phyloP scores from a whole-genome alignment of 805 yeast species.

The Saturnispora kantuleensis region DNA sequence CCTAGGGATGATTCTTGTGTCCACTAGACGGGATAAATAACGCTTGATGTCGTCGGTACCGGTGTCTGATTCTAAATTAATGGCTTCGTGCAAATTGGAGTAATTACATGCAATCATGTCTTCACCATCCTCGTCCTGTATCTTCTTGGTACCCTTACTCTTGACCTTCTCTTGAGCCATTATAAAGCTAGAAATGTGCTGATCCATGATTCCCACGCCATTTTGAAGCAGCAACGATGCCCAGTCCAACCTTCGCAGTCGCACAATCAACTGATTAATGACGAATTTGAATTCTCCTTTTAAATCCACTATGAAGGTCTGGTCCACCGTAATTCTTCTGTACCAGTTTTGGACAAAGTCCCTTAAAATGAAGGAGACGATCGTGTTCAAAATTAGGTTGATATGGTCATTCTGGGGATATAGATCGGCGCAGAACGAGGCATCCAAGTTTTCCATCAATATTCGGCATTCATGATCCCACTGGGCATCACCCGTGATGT shows the following conservation, averaged over 20 bases:
- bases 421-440: slow-evolving; percentile 13
- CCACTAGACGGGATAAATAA: slow-evolving; percentile 38
- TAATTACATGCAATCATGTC: slow-evolving; percentile 35
- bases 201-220: slow-evolving; percentile 54
- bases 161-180: slow-evolving; percentile 31
- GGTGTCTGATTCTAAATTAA: slow-evolving; percentile 29
- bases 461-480: slow-evolving; percentile 24
- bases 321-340: slow-evolving; percentile 31
- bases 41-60: slow-evolving; percentile 35
- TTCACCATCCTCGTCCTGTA: slow-evolving; percentile 27
- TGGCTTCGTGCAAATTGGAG: slow-evolving; percentile 48
- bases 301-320: slow-evolving; percentile 33
- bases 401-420: slow-evolving; percentile 42
- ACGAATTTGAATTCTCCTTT: slow-evolving; percentile 35
- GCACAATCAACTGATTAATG: slow-evolving; percentile 31
- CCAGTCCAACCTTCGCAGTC: slow-evolving; percentile 39
- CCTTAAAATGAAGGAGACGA: slow-evolving; percentile 38
- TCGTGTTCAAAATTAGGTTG: slow-evolving; percentile 41
- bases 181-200: slow-evolving; percentile 48
- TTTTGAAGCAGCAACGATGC: slow-evolving; percentile 48
- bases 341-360: slow-evolving; percentile 56
- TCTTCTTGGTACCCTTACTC: slow-evolving; percentile 16
- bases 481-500: slow-evolving; percentile 13
- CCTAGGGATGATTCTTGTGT: slow-evolving; percentile 33
- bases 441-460: slow-evolving; percentile 12